Base-by-base conservation (phyloP, 176 grass and related monocot genomes). In the Musa beccarii region DNA sequence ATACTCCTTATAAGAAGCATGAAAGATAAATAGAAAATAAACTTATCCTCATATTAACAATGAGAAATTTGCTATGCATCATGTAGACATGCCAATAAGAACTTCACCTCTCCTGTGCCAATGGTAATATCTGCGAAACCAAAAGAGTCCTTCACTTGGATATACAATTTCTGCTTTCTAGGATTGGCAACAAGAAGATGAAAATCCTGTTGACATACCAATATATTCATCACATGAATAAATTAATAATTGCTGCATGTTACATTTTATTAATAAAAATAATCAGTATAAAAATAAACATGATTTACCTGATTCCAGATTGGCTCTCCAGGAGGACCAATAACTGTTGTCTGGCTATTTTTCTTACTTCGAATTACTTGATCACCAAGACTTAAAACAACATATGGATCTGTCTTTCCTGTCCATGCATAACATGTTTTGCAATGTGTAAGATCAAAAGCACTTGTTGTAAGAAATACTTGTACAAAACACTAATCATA, bases 381-480 rank as follows among this genome's bases (percentile, higher is more conserved):
- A 86, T 99, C 90, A 63, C 84, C 90, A 20, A 99, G 79, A 78
- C 73, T 94, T 82, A 99, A 81, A 28, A 83, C 78, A 82, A 94
- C 95, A n/a, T 94, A 94, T 77, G 95, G 95, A 81, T 99, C 95
- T 25, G 90, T 99, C 83, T 99, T 94, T 12, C 88, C 95, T 99
- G 84, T 51, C 69, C 63, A 73, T 79, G 51, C 63, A 71, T 57
- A 69, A 52, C 80, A 16, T 6, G 1, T 59, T 25, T 65, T 62
- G 17, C 57, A 19, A 19, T 4, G 15, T 62, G 20, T 8, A 0
- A 62, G 34, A 43, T 43, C 34, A 43, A 43, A 43, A 43, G 0
- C 34, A 43, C 34, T 43, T 43, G 34, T 43, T 43, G 34, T 43
- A 43, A 43, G 34, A 43, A 43, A 43, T 43, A 4, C 34, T 43